Evolutionary conservation across 208 protist genomes (phyloP).

Genomic region (Leishmania lainsoni): DNA sequence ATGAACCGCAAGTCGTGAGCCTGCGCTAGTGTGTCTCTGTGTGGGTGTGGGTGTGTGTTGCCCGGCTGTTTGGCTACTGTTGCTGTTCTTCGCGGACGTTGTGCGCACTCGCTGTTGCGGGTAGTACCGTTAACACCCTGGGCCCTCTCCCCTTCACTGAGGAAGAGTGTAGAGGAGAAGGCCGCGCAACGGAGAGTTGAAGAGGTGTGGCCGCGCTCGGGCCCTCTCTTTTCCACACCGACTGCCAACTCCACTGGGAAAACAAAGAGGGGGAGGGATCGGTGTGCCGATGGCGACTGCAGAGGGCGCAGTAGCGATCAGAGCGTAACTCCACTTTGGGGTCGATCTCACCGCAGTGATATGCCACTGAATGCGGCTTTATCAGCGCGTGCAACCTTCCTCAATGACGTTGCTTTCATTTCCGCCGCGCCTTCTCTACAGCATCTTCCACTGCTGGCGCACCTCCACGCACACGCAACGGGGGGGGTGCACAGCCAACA

Average conservation of each 20-base stretch:
- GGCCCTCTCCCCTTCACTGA: background rate
- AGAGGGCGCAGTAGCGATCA: background rate
- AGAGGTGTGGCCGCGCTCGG: background rate
- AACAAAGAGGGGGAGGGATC: background rate
- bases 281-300: too few relatives aligned
- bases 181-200: background rate
- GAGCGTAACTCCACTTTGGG: too few relatives aligned
- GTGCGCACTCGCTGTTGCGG: background rate
- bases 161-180: background rate
- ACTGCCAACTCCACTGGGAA: background rate
- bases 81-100: background rate
- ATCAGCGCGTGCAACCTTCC: background rate
- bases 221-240: too few relatives aligned
- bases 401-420: background rate
- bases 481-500: background rate
- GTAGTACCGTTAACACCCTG: too few relatives aligned
- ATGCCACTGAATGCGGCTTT: background rate
- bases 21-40: background rate
- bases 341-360: background rate
- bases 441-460: background rate
- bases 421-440: background rate
- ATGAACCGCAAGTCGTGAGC: slow-evolving; percentile 54
- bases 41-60: background rate
- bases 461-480: background rate
- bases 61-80: background rate